phyloP scores from a whole-genome alignment of 169 alveolate species.

The Babesia caballi region DNA sequence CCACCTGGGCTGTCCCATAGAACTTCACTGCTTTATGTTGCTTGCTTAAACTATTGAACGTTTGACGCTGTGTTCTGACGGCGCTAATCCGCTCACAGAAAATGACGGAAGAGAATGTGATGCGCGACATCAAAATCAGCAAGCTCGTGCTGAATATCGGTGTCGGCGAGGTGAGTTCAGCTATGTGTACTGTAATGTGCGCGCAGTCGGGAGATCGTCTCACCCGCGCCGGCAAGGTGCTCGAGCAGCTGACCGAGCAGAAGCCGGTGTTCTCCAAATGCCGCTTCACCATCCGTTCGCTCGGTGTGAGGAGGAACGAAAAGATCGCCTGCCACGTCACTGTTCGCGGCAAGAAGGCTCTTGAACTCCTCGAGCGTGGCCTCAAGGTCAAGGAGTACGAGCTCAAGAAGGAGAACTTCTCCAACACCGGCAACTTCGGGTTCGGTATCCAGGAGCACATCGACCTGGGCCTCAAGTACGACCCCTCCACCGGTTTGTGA shows the following conservation, averaged over 20 bases:
- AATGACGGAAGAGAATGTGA: conserved; percentile 89
- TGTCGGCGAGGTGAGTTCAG: conserved; percentile 94
- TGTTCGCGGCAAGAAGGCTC: conserved; percentile 99
- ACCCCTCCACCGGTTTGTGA: conserved; percentile 93
- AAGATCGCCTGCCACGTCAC: conserved; percentile 98
- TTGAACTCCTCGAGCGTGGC: conserved; percentile 97
- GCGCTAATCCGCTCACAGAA: conserved; percentile 53
- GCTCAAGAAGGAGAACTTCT: conserved; percentile 93
- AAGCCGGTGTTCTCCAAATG: conserved; percentile 97
- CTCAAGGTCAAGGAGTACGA: conserved; percentile 99
- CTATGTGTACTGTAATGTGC: not conserved
- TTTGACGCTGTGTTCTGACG: not conserved
- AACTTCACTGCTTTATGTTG: too few relatives aligned
- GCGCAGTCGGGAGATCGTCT: conserved; percentile 96
- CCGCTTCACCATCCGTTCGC: conserved; percentile 94
- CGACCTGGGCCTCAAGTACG: conserved; percentile 99
- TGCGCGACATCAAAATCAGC: conserved; percentile 97
- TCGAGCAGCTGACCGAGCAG: conserved; percentile 97
- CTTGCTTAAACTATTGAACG: too few relatives aligned
- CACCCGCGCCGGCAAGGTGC: conserved; percentile 98
- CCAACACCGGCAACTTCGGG: conserved; percentile 98
- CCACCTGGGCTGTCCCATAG: too few relatives aligned
- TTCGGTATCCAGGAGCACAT: conserved; percentile 99
- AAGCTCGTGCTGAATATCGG: conserved; percentile 97
- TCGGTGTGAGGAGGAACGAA: conserved; percentile 98